A percentile compares a stretch with the other conserved stretches of the same genome.
phyloP scores from a whole-genome alignment of 2,329 filamentous ascomycete species.

The Calycina marina region DNA sequence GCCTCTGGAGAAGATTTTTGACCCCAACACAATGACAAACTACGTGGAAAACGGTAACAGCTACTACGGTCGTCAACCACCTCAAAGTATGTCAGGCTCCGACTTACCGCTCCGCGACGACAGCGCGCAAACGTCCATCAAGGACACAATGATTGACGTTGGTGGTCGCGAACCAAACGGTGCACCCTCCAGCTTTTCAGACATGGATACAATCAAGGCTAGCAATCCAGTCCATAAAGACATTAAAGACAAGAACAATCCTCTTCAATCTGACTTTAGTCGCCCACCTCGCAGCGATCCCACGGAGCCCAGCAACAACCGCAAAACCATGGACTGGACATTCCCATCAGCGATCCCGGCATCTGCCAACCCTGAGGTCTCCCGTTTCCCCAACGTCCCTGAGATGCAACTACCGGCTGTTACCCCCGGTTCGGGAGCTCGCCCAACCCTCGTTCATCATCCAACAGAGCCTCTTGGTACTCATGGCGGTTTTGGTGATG shows the following conservation, averaged over 20 bases:
- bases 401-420: slow-evolving; percentile 14
- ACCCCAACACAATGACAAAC: slow-evolving; percentile 48
- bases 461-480: slow-evolving; percentile 33
- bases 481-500: too few relatives aligned
- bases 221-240: slow-evolving; percentile 11
- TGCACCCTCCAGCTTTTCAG: slow-evolving; percentile 41
- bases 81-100: slow-evolving; percentile 24
- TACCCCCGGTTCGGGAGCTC: slow-evolving; percentile 22
- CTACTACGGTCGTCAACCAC: slow-evolving; percentile 36
- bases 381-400: slow-evolving; percentile 30
- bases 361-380: slow-evolving; percentile 37
- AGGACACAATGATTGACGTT: slow-evolving; percentile 50
- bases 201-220: slow-evolving; percentile 42
- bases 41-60: slow-evolving; percentile 48
- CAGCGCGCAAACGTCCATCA: slow-evolving; percentile 33
- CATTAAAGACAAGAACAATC: slow-evolving; percentile 10
- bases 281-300: slow-evolving; percentile 43
- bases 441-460: slow-evolving; percentile 34
- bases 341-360: slow-evolving; percentile 39
- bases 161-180: slow-evolving; percentile 43
- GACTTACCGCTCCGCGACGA: slow-evolving; percentile 46
- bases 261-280: slow-evolving; percentile 26
- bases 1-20: slow-evolving; percentile 51
- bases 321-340: slow-evolving; percentile 41
- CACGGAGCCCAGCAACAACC: slow-evolving; percentile 36